Evolutionary conservation across 495 filamentous ascomycete species (phyloP).

Genomic region (Hypoxylon rickii): DNA sequence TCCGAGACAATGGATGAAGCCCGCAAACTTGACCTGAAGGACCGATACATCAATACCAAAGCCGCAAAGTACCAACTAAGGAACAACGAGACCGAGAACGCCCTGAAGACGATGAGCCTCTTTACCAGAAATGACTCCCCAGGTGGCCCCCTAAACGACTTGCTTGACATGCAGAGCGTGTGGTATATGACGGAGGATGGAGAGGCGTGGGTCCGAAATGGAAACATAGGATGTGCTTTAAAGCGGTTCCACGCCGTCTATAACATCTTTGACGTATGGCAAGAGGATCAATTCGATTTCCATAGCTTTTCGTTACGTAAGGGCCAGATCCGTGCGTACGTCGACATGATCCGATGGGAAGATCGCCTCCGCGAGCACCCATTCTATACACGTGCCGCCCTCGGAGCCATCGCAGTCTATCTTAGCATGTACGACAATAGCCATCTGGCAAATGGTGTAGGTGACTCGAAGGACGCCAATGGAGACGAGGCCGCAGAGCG

Average conservation of each 20-base stretch:
- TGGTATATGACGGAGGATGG: conserved; percentile 98
- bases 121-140: conserved; percentile 88
- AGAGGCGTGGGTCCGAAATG: conserved; percentile 83
- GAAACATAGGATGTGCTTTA: conserved; percentile 80
- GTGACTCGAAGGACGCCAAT: conserved; percentile 52
- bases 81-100: conserved; percentile 86
- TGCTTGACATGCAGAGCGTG: conserved; percentile 97
- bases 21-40: conserved; percentile 78
- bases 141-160: conserved; percentile 85
- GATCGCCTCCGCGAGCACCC: conserved; percentile 88
- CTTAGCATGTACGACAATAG: conserved; percentile 79
- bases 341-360: conserved; percentile 97
- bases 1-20: conserved; percentile 88
- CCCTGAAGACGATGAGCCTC: conserved; percentile 84
- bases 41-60: conserved; percentile 98
- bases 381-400: conserved; percentile 85
- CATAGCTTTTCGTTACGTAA: conserved; percentile 95
- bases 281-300: conserved; percentile 99
- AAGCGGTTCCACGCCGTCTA: conserved; percentile 86
- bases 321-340: conserved; percentile 91
- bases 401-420: conserved; percentile 81
- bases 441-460: conserved; percentile 58
- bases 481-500: conserved; percentile 69
- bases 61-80: conserved; percentile 95
- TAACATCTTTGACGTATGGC: conserved; percentile 95